A percentile compares a stretch with the other conserved stretches of the same genome.
Evolutionary conservation across 345 rosid genomes (phyloP).

Genomic region (Acer yangbiense): DNA sequence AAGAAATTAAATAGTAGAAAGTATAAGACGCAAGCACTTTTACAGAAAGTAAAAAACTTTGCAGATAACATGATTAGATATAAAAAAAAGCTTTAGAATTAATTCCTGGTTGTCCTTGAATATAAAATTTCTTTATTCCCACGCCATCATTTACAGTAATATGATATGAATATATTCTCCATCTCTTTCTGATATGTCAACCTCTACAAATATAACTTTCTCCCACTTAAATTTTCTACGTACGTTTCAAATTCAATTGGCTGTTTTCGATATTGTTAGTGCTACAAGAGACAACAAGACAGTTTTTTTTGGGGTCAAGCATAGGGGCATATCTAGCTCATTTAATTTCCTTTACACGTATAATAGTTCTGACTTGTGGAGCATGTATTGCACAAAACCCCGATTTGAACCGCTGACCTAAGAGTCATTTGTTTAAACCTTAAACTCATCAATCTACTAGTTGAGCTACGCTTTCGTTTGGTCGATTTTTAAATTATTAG

Average conservation of each 20-base stretch:
- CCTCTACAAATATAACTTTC: background rate
- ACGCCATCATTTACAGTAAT: slow-evolving; percentile 11
- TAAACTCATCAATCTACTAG: no score
- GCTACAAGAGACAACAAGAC: background rate
- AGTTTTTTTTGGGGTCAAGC: background rate
- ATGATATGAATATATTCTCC: slow-evolving; percentile 9
- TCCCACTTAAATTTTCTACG: slow-evolving; percentile 1
- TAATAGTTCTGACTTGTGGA: background rate
- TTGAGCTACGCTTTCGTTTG: no score
- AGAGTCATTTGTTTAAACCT: no score
- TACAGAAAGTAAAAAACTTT: background rate
- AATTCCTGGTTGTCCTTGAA: background rate
- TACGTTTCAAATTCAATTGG: background rate
- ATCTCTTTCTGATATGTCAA: slow-evolving; percentile 12
- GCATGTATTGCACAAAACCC: background rate
- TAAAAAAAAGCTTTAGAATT: background rate
- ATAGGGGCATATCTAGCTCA: background rate
- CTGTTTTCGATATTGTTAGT: background rate
- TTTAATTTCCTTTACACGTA: background rate
- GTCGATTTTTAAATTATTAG: background rate
- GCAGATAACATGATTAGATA: background rate
- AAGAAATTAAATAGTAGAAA: background rate
- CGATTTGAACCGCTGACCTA: no score
- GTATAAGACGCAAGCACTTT: background rate
- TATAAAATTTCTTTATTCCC: slow-evolving; percentile 11